Conservation (phyloP, 1,284 basidiomycete genomes). For the Rhodotorula mucilaginosa region DNA sequence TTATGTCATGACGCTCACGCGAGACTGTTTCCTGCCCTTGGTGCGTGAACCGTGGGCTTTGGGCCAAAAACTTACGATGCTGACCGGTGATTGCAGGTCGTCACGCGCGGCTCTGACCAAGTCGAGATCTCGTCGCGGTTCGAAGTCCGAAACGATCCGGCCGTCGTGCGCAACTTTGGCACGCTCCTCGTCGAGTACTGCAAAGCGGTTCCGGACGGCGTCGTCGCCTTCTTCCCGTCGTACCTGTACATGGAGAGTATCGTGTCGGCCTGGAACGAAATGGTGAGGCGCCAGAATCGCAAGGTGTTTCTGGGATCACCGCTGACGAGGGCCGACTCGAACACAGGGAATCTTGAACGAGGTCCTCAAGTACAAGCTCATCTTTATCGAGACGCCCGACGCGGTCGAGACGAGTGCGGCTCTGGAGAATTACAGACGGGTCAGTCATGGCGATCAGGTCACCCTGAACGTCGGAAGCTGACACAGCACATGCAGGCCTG, state of each 20-base stretch:
- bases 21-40: slow-evolving; percentile 96
- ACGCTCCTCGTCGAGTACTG: slow-evolving; percentile 97
- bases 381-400: slow-evolving; percentile 99
- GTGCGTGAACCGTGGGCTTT: slow-evolving; percentile 53
- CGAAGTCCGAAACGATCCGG: slow-evolving; percentile 98
- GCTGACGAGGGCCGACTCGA: slow-evolving; percentile 4
- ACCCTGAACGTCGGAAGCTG: neutral
- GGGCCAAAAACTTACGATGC: neutral
- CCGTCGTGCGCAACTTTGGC: slow-evolving; percentile 97
- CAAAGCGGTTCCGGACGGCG: slow-evolving; percentile 97
- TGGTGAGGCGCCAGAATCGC: slow-evolving; percentile 59
- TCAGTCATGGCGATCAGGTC: slow-evolving; percentile 49
- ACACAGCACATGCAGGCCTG: slow-evolving; percentile 65
- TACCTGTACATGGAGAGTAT: slow-evolving; percentile 99
- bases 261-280: slow-evolving; percentile 99
- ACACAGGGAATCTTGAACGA: slow-evolving; percentile 91
- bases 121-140: slow-evolving; percentile 99
- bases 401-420: slow-evolving; percentile 99
- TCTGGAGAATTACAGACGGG: slow-evolving; percentile 92
- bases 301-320: neutral
- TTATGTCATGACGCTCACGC: slow-evolving; percentile 95
- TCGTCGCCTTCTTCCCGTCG: slow-evolving; percentile 98
- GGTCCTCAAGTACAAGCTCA: slow-evolving; percentile 99
- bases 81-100: slow-evolving; percentile 64
- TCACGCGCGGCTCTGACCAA: slow-evolving; percentile 96